phyloP scores from a whole-genome alignment of 2,329 filamentous ascomycete species.

The Chaetomium sp. region DNA sequence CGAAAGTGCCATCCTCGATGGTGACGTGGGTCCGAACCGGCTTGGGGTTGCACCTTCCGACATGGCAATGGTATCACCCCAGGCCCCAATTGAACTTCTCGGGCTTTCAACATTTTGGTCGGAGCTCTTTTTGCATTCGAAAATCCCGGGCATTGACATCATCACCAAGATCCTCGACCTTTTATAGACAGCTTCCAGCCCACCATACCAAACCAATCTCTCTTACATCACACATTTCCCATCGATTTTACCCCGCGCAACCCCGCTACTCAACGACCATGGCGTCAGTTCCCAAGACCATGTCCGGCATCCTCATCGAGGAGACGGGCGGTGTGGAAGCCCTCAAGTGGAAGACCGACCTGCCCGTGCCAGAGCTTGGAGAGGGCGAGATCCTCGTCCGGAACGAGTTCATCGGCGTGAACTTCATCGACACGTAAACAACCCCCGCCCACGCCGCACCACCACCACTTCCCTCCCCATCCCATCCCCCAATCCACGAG shows the following conservation, averaged over 20 bases:
- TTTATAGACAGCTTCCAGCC: background rate
- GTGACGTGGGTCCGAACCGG: background rate
- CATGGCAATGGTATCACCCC: background rate
- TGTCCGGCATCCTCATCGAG: slow-evolving; percentile 73
- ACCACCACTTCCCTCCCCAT: too few relatives aligned
- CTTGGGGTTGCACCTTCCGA: background rate
- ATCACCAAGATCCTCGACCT: background rate
- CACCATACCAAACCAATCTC: background rate
- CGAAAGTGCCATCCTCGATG: background rate
- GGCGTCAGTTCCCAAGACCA: slow-evolving; percentile 58
- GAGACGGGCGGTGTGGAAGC: slow-evolving; percentile 73
- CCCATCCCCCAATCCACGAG: background rate
- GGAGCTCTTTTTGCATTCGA: too few relatives aligned
- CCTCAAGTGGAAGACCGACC: slow-evolving; percentile 68
- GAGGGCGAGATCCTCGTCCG: slow-evolving; percentile 77
- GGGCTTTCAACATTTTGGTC: background rate
- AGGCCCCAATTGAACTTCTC: background rate
- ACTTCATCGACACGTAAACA: slow-evolving; percentile 79
- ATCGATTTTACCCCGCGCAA: background rate
- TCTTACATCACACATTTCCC: background rate
- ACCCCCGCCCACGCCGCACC: background rate
- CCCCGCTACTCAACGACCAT: slow-evolving; percentile 15
- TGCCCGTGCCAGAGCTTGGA: slow-evolving; percentile 68
- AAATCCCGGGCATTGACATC: background rate
- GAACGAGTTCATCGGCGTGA: slow-evolving; percentile 79